phyloP scores from a whole-genome alignment of 441 rosid genomes.

The Sinapis alba region DNA sequence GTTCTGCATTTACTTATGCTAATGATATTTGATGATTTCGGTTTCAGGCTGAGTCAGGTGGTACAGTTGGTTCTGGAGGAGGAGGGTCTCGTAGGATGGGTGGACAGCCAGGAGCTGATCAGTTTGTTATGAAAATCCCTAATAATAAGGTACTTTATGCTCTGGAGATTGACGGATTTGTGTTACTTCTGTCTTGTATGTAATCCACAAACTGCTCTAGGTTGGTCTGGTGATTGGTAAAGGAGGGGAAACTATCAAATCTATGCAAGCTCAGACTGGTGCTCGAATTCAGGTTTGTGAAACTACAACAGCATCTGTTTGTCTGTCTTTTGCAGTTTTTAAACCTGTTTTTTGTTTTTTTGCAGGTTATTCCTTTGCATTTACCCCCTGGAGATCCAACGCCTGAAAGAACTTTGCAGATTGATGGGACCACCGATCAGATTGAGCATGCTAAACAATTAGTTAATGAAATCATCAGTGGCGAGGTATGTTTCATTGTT shows the following conservation, averaged over 20 bases:
- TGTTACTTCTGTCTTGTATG: conserved; percentile 23
- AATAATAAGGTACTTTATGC: conserved; percentile 72
- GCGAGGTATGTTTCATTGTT: conserved; percentile 78
- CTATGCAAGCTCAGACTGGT: conserved; percentile 88
- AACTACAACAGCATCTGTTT: not conserved
- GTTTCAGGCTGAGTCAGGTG: conserved; percentile 87
- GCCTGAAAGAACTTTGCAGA: conserved; percentile 73
- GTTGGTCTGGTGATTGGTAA: conserved; percentile 99
- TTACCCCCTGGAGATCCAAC: conserved; percentile 92
- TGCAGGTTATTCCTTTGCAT: conserved; percentile 94
- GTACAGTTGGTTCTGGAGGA: conserved; percentile 63
- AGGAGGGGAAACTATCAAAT: conserved; percentile 98
- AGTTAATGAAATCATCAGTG: conserved; percentile 88
- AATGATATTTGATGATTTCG: conserved; percentile 13
- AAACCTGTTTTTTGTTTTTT: not conserved
- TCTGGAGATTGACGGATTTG: conserved; percentile 7
- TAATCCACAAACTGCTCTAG: conserved; percentile 50
- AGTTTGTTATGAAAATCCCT: conserved; percentile 73
- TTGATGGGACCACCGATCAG: conserved; percentile 95
- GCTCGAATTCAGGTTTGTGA: conserved; percentile 89
- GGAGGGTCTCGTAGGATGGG: conserved; percentile 71
- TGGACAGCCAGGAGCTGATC: conserved; percentile 81
- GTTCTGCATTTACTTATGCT: not conserved
- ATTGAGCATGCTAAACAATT: conserved; percentile 89
- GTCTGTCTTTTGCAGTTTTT: not conserved